A percentile compares a stretch with the other conserved stretches of the same genome.
These are phyloP conservation scores for Erodium maritimum DNA, from an alignment of 345 rosid species.

Conservation along the genomic window DNA sequence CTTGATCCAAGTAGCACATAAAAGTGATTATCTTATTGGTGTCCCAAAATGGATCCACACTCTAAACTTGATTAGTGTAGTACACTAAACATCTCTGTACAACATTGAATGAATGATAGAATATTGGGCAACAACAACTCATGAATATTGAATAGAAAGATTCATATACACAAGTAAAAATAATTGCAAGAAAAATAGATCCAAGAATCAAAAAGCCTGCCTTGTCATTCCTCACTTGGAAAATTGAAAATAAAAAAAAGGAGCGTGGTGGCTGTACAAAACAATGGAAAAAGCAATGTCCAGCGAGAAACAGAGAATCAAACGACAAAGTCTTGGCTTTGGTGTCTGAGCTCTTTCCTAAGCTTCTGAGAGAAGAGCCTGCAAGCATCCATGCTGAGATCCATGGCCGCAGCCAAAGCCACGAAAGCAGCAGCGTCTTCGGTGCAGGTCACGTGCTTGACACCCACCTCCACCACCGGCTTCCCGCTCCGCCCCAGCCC, in stretches of 20 bases:
- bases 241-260: neutral
- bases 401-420: conserved; percentile 91
- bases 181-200: no score
- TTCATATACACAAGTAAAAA: no score
- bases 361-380: conserved; percentile 64
- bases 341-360: conserved; percentile 71
- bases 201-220: neutral
- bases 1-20: neutral
- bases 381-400: conserved; percentile 93
- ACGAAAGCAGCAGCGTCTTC: conserved; percentile 95
- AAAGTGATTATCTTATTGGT: no score
- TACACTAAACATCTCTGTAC: neutral
- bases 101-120: neutral
- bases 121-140: no score
- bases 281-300: no score
- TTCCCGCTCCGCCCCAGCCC: conserved; percentile 40
- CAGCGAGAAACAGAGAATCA: conserved; percentile 6
- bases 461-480: conserved; percentile 78
- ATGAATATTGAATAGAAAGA: no score
- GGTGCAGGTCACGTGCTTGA: conserved; percentile 87
- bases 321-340: conserved; percentile 43
- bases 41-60: neutral
- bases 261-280: neutral
- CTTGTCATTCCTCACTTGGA: neutral
- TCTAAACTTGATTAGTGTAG: neutral